A percentile compares a stretch with the other conserved stretches of the same genome.
Conservation (phyloP, 192 early-diverging fungal genomes). For the Coemansia sp. region DNA sequence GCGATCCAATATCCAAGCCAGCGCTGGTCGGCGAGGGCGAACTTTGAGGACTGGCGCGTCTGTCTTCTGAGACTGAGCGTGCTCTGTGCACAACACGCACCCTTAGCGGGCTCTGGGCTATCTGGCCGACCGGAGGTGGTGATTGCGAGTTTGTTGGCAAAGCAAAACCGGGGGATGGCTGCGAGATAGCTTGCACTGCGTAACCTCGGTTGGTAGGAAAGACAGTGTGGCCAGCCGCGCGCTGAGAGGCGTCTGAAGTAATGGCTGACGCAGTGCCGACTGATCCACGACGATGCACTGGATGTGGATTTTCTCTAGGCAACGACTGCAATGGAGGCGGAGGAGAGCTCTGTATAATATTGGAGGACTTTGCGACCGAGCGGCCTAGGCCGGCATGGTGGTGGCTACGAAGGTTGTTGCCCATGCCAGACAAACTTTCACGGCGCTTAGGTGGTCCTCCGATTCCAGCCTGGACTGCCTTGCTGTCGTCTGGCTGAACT, state of each 20-base stretch:
- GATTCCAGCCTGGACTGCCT: slow-evolving; percentile 21
- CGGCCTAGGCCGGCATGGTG: slow-evolving; percentile 34
- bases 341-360: background rate
- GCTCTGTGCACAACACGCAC: slow-evolving; percentile 15
- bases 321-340: background rate
- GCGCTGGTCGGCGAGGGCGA: slow-evolving; percentile 1
- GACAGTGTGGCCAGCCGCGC: slow-evolving; percentile 19
- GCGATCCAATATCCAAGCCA: slow-evolving; percentile 26
- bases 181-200: background rate
- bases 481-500: background rate
- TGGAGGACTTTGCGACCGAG: slow-evolving; percentile 18
- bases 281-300: slow-evolving; percentile 29
- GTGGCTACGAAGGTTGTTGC: slow-evolving; percentile 47
- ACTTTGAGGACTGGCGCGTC: background rate
- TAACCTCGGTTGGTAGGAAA: slow-evolving; percentile 28
- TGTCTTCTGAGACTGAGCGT: background rate
- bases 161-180: slow-evolving; percentile 4
- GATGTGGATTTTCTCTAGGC: background rate
- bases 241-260: slow-evolving; percentile 16
- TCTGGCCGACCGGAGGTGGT: background rate
- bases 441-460: slow-evolving; percentile 41
- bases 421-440: slow-evolving; percentile 50
- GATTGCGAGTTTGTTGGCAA: background rate
- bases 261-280: slow-evolving; percentile 14
- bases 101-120: background rate